Evolutionary conservation across 1,139 yeast genomes (phyloP).

Genomic region (Taphrina pruni): DNA sequence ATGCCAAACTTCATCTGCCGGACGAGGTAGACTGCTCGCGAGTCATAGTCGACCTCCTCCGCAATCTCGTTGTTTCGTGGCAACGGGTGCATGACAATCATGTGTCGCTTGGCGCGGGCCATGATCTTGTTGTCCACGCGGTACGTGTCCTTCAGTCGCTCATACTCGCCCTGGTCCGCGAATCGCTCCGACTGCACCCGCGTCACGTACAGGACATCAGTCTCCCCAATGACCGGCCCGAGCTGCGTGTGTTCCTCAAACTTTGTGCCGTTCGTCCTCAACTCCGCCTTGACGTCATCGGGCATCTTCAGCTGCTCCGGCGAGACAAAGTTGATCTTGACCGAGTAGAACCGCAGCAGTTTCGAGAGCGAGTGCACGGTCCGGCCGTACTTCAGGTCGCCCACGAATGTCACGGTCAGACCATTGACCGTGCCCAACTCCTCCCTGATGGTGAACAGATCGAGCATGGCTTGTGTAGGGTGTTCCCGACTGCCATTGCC

Average conservation of each 20-base stretch:
- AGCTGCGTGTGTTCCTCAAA: constrained; percentile 74
- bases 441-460: constrained; percentile 96
- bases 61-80: constrained; percentile 96
- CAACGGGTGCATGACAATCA: constrained; percentile 95
- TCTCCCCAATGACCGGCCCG: constrained; percentile 79
- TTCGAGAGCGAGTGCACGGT: constrained; percentile 97
- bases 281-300: constrained; percentile 67
- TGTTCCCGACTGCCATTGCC: constrained; percentile 63
- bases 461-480: constrained; percentile 98
- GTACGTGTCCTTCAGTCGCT: constrained; percentile 87
- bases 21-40: constrained; percentile 50
- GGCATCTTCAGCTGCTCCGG: constrained; percentile 91
- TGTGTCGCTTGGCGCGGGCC: constrained; percentile 92
- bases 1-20: constrained; percentile 86
- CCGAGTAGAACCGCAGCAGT: constrained; percentile 88
- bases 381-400: constrained; percentile 97
- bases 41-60: constrained; percentile 98
- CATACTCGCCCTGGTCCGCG: constrained; percentile 72
- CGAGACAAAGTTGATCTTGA: constrained; percentile 86
- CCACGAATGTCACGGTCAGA: constrained; percentile 97
- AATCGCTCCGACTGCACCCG: constrained; percentile 98
- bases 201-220: constrained; percentile 96
- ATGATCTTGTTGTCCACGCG: constrained; percentile 90
- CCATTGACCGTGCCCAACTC: constrained; percentile 99
- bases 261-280: constrained; percentile 70